phyloP scores from a whole-genome alignment of 2,329 filamentous ascomycete species.

The Akanthomyces lecanii region DNA sequence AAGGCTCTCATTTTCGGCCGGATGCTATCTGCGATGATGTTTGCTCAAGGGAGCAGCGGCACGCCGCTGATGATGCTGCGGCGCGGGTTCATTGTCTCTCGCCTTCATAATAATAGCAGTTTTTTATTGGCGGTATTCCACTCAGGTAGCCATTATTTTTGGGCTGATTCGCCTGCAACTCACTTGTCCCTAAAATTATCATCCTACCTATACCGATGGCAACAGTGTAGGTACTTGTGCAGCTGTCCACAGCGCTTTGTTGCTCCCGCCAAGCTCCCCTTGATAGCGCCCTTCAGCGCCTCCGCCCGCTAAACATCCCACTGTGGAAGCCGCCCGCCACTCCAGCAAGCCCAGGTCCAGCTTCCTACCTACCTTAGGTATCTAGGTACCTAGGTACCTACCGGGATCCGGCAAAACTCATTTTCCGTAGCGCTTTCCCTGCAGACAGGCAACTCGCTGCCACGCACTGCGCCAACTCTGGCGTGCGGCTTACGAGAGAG shows the following conservation, averaged over 20 bases:
- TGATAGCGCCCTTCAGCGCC: background rate
- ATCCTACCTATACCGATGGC: background rate
- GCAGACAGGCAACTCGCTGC: slow-evolving; percentile 14
- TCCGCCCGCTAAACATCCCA: background rate
- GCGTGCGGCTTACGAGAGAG: slow-evolving; percentile 24
- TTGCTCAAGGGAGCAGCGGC: background rate
- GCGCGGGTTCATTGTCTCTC: no score
- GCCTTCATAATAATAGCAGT: no score
- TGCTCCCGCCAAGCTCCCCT: background rate
- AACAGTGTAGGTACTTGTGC: background rate
- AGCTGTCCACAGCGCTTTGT: background rate
- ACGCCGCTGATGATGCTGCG: background rate
- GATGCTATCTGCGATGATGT: background rate
- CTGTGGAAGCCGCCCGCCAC: background rate
- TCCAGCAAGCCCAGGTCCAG: background rate
- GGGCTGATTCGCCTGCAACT: background rate
- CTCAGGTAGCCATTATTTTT: no score
- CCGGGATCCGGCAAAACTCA: slow-evolving; percentile 21
- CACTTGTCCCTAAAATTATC: background rate
- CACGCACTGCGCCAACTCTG: slow-evolving; percentile 13
- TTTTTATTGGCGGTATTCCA: no score
- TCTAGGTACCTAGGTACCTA: background rate
- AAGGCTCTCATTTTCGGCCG: background rate
- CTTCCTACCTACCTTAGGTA: no score
- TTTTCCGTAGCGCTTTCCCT: slow-evolving; percentile 13